Percentiles rank a stretch among this genome's conserved stretches.
Conservation (phyloP, 306 rosid genomes). For the Clitoria ternatea region DNA sequence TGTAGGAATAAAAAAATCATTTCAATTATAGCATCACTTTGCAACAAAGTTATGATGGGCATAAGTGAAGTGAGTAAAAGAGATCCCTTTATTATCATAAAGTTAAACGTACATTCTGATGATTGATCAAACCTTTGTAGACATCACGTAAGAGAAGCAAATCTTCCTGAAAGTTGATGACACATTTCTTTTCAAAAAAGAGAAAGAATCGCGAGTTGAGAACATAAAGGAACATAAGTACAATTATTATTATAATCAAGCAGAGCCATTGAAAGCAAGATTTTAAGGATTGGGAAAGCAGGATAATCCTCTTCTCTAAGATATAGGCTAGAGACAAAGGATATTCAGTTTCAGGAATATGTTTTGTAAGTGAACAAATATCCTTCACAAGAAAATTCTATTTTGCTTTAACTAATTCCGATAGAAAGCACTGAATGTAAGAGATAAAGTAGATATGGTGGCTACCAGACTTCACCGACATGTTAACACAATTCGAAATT, state of each 20-base stretch:
- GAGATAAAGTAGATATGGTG: too few species aligned
- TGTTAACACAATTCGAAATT: too few species aligned
- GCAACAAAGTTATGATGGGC: too few species aligned
- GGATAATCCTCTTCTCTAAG: constrained; percentile 35
- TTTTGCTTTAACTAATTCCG: too few species aligned
- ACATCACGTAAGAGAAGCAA: neutral
- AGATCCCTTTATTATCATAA: too few species aligned
- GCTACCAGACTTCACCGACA: too few species aligned
- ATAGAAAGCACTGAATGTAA: too few species aligned
- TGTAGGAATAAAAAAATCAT: too few species aligned
- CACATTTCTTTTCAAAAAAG: neutral
- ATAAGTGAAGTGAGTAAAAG: too few species aligned
- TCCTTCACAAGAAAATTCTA: neutral
- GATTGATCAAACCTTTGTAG: neutral
- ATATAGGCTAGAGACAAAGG: neutral
- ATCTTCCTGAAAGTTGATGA: neutral
- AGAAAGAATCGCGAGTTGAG: neutral
- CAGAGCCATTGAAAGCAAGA: constrained; percentile 9
- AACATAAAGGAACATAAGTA: neutral
- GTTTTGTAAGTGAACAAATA: neutral
- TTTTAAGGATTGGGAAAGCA: neutral
- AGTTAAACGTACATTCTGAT: neutral
- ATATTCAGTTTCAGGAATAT: neutral
- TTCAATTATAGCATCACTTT: too few species aligned
- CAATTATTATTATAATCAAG: neutral